Evolutionary conservation across 2,329 filamentous ascomycete genomes (phyloP).

Genomic region (Hypoxylon sp.): DNA sequence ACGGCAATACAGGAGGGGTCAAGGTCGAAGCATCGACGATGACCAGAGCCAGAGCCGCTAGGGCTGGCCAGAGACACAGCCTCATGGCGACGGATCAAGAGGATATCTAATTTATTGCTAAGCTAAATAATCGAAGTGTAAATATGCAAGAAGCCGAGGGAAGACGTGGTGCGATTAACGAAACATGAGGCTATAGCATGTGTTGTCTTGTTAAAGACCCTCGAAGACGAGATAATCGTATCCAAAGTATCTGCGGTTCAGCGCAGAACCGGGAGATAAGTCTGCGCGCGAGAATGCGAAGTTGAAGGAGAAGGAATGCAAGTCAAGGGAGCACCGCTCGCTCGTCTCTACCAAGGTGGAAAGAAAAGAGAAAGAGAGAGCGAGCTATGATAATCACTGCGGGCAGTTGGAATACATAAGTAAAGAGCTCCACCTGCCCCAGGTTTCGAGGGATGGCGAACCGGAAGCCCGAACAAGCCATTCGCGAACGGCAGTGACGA

Average conservation of each 20-base stretch:
- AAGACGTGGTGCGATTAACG: conserved; percentile 10
- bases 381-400: conserved; percentile 3
- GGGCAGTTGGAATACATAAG: conserved; percentile 12
- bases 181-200: conserved; percentile 23
- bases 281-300: background rate
- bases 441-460: conserved; percentile 29
- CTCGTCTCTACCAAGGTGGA: conserved; percentile 12
- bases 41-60: conserved; percentile 52
- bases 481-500: conserved; percentile 35
- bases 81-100: conserved; percentile 46
- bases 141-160: background rate
- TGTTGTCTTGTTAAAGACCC: conserved; percentile 14
- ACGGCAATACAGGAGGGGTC: conserved; percentile 67
- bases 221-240: conserved; percentile 21
- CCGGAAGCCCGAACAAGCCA: conserved; percentile 26
- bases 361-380: conserved; percentile 8
- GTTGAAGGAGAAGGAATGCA: background rate
- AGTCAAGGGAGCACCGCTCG: conserved; percentile 2
- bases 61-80: conserved; percentile 46
- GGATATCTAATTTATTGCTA: conserved; percentile 27
- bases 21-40: conserved; percentile 63
- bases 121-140: conserved; percentile 9
- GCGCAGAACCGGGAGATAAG: conserved; percentile 2
- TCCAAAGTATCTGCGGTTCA: conserved; percentile 11
- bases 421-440: conserved; percentile 36